Conservation (phyloP, 75 land plant genomes). For the Cunninghamia lanceolata region DNA sequence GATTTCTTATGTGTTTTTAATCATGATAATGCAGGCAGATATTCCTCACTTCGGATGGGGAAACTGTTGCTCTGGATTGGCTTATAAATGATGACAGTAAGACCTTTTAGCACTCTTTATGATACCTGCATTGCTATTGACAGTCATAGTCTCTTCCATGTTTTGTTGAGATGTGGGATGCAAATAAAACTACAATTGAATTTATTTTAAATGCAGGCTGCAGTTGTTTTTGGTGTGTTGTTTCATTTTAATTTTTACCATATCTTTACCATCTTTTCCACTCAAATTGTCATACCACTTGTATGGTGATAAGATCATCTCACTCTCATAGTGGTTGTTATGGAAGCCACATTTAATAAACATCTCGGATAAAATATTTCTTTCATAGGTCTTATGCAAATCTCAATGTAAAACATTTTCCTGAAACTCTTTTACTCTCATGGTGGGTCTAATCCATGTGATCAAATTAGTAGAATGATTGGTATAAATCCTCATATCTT, state of each 20-base stretch:
- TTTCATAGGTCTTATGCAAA: neutral
- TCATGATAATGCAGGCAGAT: conserved; percentile 53
- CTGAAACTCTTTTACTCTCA: neutral
- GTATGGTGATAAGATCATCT: no score
- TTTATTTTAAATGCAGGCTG: neutral
- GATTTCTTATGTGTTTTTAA: neutral
- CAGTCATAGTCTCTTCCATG: neutral
- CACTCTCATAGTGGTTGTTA: no score
- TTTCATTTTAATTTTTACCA: neutral
- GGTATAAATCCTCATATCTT: neutral
- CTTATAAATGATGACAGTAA: conserved; percentile 48
- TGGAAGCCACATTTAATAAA: no score
- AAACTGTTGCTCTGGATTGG: conserved; percentile 97
- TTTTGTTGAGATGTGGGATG: neutral
- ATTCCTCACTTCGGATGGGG: conserved; percentile 77
- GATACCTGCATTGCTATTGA: neutral
- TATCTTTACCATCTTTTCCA: neutral
- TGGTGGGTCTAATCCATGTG: neutral
- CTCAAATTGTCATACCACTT: neutral
- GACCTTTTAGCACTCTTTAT: neutral
- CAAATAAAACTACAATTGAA: neutral
- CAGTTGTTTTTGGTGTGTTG: neutral
- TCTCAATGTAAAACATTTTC: neutral
- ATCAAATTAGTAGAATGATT: neutral
- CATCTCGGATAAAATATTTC: neutral